Percentiles rank a stretch among this genome's conserved stretches.
Conservation (phyloP, 192 early-diverging fungal genomes). For the Entomortierella parvispora region DNA sequence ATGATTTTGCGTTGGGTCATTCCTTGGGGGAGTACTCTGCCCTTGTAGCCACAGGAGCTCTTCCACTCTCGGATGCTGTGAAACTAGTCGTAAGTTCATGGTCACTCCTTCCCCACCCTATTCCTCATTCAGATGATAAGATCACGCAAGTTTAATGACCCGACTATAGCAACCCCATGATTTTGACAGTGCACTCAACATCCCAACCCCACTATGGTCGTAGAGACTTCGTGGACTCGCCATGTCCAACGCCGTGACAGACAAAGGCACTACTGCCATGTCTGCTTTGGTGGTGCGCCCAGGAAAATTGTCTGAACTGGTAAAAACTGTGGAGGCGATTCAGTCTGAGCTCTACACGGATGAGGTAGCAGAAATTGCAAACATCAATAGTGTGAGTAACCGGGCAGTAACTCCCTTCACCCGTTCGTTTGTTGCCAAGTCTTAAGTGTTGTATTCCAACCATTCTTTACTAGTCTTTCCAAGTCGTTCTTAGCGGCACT, state of each 20-base stretch:
- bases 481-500: slow-evolving; percentile 94
- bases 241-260: slow-evolving; percentile 84
- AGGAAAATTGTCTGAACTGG: slow-evolving; percentile 74
- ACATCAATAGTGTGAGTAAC: slow-evolving; percentile 47
- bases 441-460: neutral
- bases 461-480: slow-evolving; percentile 60
- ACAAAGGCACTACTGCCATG: slow-evolving; percentile 82
- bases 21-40: slow-evolving; percentile 94
- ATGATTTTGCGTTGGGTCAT: slow-evolving; percentile 88
- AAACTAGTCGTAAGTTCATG: slow-evolving; percentile 74
- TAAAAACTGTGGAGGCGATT: slow-evolving; percentile 73
- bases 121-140: too few species aligned
- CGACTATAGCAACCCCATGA: too few species aligned
- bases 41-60: slow-evolving; percentile 72
- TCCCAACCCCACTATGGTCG: neutral
- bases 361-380: slow-evolving; percentile 84
- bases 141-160: too few species aligned
- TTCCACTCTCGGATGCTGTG: slow-evolving; percentile 83
- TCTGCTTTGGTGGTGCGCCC: slow-evolving; percentile 87
- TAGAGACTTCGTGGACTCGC: slow-evolving; percentile 85
- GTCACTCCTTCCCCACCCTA: too few species aligned
- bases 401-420: too few species aligned
- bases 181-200: too few species aligned
- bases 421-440: slow-evolving; percentile 41
- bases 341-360: slow-evolving; percentile 65